Evolutionary conservation across 306 rosid species (phyloP), one percentile per base, ranked within the genome.

Genomic region (Lathyrus oleraceus): DNA sequence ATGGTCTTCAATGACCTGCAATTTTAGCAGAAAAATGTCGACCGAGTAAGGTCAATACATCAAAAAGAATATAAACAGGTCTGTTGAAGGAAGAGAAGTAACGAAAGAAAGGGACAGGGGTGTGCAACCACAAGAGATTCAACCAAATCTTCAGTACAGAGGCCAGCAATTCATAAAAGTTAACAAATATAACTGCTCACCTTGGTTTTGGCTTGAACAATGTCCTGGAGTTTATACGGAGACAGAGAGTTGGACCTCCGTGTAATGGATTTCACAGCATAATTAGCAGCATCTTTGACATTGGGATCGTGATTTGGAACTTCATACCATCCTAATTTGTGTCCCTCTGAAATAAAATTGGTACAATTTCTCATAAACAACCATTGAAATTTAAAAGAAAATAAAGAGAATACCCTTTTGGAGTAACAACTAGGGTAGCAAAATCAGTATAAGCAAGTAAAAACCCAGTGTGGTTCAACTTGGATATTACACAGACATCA

Each of bases 1-100:
- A 83, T 79, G 63, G 71, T 76, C 91, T 76, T 76, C 79, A 81
- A 81, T 58, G 30, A 67, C 81, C 91, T 86, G 78, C 58, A 76
- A 21, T 64, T 63, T 74, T 32, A 54, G 27, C 60, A 62, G 69
- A 53, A 73, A 39, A 54, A 40, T n/a, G 27, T 47, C 15, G 11
- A 35, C 13, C 39, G 5, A 54, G 23, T 66, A 17, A 25, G 17
- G 13, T 19, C 16, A 43, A 35, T 23, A 67, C 12, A 5, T 38
- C 2, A 30, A 75, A 38, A 42, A 6, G 51, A 65, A 61, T 48
- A 28, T 10, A 48, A 45, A 62, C 28, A 61, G 0, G 32, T 52
- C 5, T 27, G 0, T 23, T 10, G 49, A 72, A 67, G 53, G 9
- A 51, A 47, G 30, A 13, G 62, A 58, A 58, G 56, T 16, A n/a